Evolutionary conservation across 1,284 basidiomycete species (phyloP), one percentile per base, ranked within the genome.

Genomic region (Irpex rosettiformis): DNA sequence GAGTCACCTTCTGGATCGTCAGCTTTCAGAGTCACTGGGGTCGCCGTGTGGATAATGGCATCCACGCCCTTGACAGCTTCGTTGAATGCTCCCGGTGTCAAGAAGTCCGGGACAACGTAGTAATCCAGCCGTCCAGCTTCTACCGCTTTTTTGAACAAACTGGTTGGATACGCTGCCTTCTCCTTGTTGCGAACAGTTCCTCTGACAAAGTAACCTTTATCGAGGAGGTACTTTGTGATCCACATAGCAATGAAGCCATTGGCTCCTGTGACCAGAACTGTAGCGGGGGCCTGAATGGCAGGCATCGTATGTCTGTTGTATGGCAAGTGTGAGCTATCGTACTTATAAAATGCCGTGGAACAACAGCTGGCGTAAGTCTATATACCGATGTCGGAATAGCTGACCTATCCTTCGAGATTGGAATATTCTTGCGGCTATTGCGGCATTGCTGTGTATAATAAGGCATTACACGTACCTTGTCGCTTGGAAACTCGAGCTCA

Each of bases 211-310:
- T 71, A 79, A 42, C 70, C 72, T 28, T 66, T 63, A 42, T 75
- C 69, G n/a, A 77, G 68, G 2, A 76, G 69, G 2, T 56, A 57
- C 5, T 63, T 64, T 16, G 73, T 67, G 30, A 74, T 64, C 72
- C 74, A 75, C 8, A 64, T 63, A 21, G 67, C 72, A 56, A 73
- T 68, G 62, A 67, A 74, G 13, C 73, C 73, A 55, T 72, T 73
- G 10, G 73, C 71, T 33, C 73, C 73, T 28, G 68, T 67, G 51
- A 72, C 66, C 42, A 69, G 64, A 28, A 67, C 62, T 59, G 64
- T 67, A 63, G 33, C 51, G 76, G 79, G 88, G 85, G 3, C 89
- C 16, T 37, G 33, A 72, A 5, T 79, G 81, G 74, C 90, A 89
- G 16, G 78, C 80, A 24, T 77, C 10, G 13, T 27, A 27, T 4